Evolutionary conservation across 2,329 filamentous ascomycete species (phyloP).

Genomic region (Colletotrichum somersetense): DNA sequence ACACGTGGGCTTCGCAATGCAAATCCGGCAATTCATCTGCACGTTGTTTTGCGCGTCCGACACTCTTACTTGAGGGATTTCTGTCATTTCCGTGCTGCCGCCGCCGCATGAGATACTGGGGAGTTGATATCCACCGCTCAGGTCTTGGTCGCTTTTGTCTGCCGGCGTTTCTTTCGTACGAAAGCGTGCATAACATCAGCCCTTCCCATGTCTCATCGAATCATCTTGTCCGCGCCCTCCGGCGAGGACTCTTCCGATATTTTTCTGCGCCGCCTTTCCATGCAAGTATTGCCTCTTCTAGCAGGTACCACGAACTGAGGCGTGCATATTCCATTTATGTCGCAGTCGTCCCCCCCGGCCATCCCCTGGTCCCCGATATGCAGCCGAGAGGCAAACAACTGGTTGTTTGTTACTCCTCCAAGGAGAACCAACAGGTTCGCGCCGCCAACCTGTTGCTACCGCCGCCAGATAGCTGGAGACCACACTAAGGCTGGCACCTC

Average conservation of each 20-base stretch:
- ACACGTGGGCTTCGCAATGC: background rate
- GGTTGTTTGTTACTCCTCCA: background rate
- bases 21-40: too few species aligned
- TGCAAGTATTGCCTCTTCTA: background rate
- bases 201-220: background rate
- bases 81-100: background rate
- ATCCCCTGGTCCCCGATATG: background rate
- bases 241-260: too few species aligned
- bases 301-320: background rate
- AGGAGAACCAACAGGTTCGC: background rate
- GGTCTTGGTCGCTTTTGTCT: background rate
- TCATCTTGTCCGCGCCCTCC: background rate
- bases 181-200: background rate
- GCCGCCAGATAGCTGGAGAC: background rate
- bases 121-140: background rate
- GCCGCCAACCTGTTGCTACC: background rate
- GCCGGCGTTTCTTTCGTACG: background rate
- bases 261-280: background rate
- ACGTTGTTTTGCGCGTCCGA: background rate
- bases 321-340: background rate
- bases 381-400: background rate
- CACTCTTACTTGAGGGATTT: background rate
- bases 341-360: too few species aligned
- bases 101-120: too few species aligned
- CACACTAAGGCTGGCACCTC: too few species aligned